Percentiles rank a stretch among this genome's conserved stretches.
Conservation (phyloP, 176 grass and related monocot genomes). For the Puya raimondii region DNA sequence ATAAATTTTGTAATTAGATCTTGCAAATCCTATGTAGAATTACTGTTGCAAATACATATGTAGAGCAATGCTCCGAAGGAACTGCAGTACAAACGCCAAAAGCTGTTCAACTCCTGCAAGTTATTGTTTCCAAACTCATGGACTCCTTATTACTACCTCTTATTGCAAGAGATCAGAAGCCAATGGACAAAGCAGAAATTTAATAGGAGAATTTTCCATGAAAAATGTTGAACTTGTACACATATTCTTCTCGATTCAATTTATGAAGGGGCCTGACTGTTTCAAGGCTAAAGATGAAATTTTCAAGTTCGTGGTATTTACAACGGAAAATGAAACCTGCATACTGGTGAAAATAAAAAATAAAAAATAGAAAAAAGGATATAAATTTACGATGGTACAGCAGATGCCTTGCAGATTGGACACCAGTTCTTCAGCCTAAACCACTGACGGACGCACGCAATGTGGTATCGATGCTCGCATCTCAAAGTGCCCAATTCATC, state of each 20-base stretch:
- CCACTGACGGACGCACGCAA: conserved; percentile 57
- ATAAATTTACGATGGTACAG: neutral
- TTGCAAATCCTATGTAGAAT: too few relatives aligned
- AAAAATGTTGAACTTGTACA: neutral
- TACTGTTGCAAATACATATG: too few relatives aligned
- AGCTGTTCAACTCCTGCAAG: too few relatives aligned
- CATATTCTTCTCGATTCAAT: neutral
- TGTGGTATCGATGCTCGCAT: conserved; percentile 62
- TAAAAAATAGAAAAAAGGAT: neutral
- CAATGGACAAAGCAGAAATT: too few relatives aligned
- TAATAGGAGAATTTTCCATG: neutral
- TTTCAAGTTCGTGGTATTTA: neutral
- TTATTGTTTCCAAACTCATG: too few relatives aligned
- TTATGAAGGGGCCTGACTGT: neutral
- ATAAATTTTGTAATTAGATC: too few relatives aligned
- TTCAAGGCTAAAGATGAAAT: neutral
- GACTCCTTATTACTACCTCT: too few relatives aligned
- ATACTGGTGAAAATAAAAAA: neutral
- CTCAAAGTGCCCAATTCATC: conserved; percentile 37
- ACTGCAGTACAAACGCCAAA: too few relatives aligned
- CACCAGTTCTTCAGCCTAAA: conserved; percentile 66
- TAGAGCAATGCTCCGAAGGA: too few relatives aligned
- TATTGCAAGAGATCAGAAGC: too few relatives aligned
- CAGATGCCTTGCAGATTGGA: conserved; percentile 56
- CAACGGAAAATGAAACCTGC: neutral